Evolutionary conservation across 495 filamentous ascomycete genomes (phyloP), one percentile per base, ranked within the genome.

Genomic region (Aspergillus heteromorphus): DNA sequence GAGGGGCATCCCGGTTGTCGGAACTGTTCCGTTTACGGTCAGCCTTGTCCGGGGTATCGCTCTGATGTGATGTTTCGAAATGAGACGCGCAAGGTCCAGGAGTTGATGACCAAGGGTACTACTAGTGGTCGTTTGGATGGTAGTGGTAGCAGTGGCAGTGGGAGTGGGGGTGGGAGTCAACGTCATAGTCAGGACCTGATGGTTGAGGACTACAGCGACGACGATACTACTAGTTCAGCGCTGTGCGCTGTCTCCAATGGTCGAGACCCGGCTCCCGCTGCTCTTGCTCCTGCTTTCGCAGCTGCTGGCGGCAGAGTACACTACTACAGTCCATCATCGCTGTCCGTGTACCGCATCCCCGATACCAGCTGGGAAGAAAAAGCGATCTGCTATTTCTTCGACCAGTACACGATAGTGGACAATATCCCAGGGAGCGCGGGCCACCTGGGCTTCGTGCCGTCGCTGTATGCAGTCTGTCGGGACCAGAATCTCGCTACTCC

Each of bases 311-410:
- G 47, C 40, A 34, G 36, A 36, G 43, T n/a, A n/a, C n/a, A n/a
- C n/a, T n/a, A 21, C 14, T 30, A 11, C 6, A 51, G 36, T 5
- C 18, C n/a, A 9, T 48, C 49, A 4, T 18, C 57, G 16, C 47
- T 69, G 16, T 57, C 58, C 0, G 30, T 65, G 7, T 57, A 64
- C 36, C 56, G 54, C 13, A 49, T 71, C 1, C 58, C 62, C 1
- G 73, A 74, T 57, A 53, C 70, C 8, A 69, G 61, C 0, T 73
- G 72, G 70, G 66, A 74, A 38, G 61, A 77, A 41, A 68, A 72
- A 7, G 73, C 74, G 3, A 18, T 73, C 1, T 75, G 73, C 54
- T 75, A 69, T 45, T 77, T 77, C 53, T 75, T 77, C 40, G 71
- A 74, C 20, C 74, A 77, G 49, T 77, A 67, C 45, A 73, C 69